Conservation (phyloP, 805 yeast genomes). For the Lipomyces sp. region DNA sequence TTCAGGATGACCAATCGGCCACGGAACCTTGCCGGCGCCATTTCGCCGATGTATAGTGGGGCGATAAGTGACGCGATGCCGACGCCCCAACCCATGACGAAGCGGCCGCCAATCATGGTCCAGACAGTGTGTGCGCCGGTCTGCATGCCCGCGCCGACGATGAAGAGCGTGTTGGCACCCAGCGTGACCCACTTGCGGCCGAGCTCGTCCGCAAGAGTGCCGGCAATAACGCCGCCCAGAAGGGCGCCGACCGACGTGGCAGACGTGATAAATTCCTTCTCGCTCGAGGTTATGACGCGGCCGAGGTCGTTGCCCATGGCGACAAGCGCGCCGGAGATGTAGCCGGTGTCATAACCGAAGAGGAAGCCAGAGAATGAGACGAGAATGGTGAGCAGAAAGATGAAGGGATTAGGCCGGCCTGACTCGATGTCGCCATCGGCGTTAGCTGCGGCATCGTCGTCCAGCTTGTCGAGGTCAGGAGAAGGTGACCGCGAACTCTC, state of each 20-base stretch:
- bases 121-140: constrained; percentile 76
- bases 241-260: constrained; percentile 95
- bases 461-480: not conserved
- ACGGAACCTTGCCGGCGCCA: constrained; percentile 81
- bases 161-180: constrained; percentile 75
- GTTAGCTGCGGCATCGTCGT: constrained; percentile 4
- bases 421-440: constrained; percentile 28
- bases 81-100: constrained; percentile 93
- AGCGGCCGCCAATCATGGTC: constrained; percentile 90
- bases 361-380: constrained; percentile 92
- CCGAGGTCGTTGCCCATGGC: constrained; percentile 74
- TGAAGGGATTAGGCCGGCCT: constrained; percentile 28
- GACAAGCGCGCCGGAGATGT: constrained; percentile 89
- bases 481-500: no score
- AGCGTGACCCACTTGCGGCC: constrained; percentile 85
- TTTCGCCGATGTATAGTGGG: constrained; percentile 88
- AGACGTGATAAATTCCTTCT: constrained; percentile 86
- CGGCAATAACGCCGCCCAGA: constrained; percentile 73
- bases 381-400: constrained; percentile 30
- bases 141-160: constrained; percentile 82
- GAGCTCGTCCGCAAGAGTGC: constrained; percentile 71
- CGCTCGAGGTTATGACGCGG: constrained; percentile 61
- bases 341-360: constrained; percentile 98
- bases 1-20: constrained; percentile 88
- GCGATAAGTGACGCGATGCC: constrained; percentile 92